Percentiles rank a stretch among this genome's conserved stretches.
These are phyloP conservation scores for Aspergillus neoniger DNA, from an alignment of 2,329 filamentous ascomycete genomes.

Conservation along the genomic window DNA sequence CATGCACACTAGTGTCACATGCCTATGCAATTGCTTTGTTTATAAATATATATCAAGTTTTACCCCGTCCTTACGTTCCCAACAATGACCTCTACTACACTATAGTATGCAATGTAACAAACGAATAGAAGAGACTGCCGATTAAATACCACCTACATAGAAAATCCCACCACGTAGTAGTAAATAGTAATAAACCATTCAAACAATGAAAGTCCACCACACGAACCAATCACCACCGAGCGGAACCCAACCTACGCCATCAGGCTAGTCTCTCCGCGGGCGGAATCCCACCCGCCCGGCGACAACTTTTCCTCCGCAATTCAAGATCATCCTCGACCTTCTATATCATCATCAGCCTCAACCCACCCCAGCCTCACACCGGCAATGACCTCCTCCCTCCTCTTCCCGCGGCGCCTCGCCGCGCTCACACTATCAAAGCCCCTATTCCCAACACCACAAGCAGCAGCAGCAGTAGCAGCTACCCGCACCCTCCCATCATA, in stretches of 20 bases:
- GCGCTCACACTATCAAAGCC: background rate
- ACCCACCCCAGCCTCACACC: background rate
- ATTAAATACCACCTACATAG: too few species aligned
- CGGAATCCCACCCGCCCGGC: background rate
- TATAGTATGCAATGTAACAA: too few species aligned
- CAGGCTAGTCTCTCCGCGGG: constrained; percentile 1
- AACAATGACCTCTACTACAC: too few species aligned
- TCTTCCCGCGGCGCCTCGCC: background rate
- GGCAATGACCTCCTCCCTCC: background rate
- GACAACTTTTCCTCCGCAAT: constrained; percentile 2
- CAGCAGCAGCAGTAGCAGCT: too few species aligned
- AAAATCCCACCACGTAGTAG: too few species aligned
- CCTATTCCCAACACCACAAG: background rate
- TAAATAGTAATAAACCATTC: too few species aligned
- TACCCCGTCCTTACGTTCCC: too few species aligned
- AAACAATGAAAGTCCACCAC: too few species aligned
- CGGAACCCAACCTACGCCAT: constrained; percentile 5
- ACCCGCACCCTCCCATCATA: background rate
- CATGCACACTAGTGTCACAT: background rate
- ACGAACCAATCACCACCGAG: background rate
- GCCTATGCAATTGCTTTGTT: too few species aligned
- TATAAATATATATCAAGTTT: too few species aligned
- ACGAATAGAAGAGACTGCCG: too few species aligned
- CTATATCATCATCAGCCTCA: background rate
- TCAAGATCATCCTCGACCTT: background rate